Evolutionary conservation across 2,329 filamentous ascomycete species (phyloP).

Genomic region (Fusarium duplospermum): DNA sequence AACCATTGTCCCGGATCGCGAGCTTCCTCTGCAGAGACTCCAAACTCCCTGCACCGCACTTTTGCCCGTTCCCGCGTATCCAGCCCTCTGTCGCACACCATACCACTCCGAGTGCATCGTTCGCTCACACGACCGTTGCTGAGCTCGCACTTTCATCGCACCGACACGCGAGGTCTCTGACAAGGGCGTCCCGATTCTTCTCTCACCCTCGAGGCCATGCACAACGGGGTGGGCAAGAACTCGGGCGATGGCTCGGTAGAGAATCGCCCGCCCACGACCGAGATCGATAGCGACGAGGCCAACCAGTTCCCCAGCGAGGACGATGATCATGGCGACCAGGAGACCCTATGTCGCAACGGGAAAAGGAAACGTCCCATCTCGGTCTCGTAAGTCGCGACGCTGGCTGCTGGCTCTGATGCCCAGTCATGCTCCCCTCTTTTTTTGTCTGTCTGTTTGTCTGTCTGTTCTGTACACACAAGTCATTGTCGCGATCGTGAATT

Average conservation of each 20-base stretch:
- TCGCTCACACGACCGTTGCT: conserved; percentile 17
- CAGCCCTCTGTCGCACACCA: conserved; percentile 24
- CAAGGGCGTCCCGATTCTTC: conserved; percentile 25
- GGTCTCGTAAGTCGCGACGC: conserved; percentile 62
- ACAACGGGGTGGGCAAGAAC: conserved; percentile 42
- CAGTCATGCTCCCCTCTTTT: not conserved
- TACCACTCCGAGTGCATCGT: not conserved
- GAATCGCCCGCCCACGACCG: conserved; percentile 48
- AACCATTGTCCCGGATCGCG: conserved; percentile 38
- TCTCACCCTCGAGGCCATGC: conserved; percentile 33
- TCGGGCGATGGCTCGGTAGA: conserved; percentile 45
- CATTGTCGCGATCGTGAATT: conserved; percentile 5
- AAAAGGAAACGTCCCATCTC: conserved; percentile 72
- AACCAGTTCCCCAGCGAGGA: conserved; percentile 52
- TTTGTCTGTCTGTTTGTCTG: not conserved
- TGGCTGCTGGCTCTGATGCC: not conserved
- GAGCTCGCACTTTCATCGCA: conserved; percentile 35
- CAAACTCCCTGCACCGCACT: conserved; percentile 7
- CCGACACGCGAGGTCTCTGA: conserved; percentile 26
- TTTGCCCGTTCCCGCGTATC: conserved; percentile 23
- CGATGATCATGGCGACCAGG: conserved; percentile 59
- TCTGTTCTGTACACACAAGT: conserved; percentile 19
- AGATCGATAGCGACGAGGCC: conserved; percentile 61
- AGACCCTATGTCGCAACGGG: conserved; percentile 48
- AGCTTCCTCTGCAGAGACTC: conserved; percentile 30